phyloP scores from a whole-genome alignment of 257 asterid genomes.

The Sherardia arvensis region DNA sequence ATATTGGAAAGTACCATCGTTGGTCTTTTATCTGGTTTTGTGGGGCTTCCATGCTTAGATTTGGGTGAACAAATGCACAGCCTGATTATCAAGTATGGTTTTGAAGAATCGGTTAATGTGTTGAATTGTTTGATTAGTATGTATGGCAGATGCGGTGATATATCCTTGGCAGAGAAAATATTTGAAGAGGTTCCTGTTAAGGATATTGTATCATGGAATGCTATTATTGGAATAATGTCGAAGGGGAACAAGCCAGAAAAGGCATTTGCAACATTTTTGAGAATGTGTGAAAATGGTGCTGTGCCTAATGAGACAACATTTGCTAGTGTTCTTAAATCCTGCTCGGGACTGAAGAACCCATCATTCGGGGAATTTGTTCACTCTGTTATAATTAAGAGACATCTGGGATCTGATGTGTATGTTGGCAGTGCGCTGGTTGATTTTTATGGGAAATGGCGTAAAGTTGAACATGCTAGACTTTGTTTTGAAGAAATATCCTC shows the following conservation, averaged over 20 bases:
- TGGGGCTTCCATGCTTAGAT: constrained; percentile 17
- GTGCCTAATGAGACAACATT: constrained; percentile 49
- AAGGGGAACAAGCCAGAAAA: constrained; percentile 29
- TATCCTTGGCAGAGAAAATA: constrained; percentile 35
- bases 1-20: constrained; percentile 49
- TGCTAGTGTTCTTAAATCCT: constrained; percentile 36
- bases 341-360: constrained; percentile 29
- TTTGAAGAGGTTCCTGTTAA: constrained; percentile 38
- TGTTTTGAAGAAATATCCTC: constrained; percentile 55
- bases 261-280: constrained; percentile 31
- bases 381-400: constrained; percentile 43
- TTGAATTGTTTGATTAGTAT: constrained; percentile 50
- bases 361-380: constrained; percentile 51
- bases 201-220: constrained; percentile 22
- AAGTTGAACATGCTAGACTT: constrained; percentile 39
- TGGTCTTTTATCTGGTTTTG: constrained; percentile 38
- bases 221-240: constrained; percentile 10
- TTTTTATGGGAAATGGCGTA: constrained; percentile 51
- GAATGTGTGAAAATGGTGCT: constrained; percentile 35
- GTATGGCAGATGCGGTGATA: constrained; percentile 36
- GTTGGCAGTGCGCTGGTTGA: constrained; percentile 58
- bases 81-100: constrained; percentile 45
- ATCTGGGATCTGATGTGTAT: constrained; percentile 33
- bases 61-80: constrained; percentile 57
- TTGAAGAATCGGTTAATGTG: constrained; percentile 30